Evolutionary conservation across 768 basidiomycete species (phyloP).

Genomic region (Fistulinella prunicolor): DNA sequence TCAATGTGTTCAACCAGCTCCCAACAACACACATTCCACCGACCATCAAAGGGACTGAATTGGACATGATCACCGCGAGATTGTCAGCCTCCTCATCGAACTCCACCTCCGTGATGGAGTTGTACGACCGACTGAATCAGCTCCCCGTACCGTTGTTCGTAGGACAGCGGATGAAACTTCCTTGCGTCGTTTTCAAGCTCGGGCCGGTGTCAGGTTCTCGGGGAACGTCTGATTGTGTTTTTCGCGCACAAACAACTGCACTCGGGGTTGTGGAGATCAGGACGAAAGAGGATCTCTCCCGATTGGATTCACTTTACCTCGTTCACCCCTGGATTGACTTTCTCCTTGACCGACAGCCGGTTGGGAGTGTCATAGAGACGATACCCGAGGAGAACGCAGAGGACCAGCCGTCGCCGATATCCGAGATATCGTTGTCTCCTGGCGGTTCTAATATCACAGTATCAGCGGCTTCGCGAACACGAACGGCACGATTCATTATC

Average conservation of each 20-base stretch:
- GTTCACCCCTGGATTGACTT: constrained; percentile 11
- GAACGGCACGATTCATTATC: not conserved
- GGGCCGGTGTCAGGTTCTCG: not conserved
- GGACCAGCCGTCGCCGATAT: not conserved
- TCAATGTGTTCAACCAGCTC: not conserved
- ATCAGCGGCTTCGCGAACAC: not conserved
- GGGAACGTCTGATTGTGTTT: not conserved
- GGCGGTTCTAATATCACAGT: not conserved
- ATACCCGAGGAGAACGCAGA: not conserved
- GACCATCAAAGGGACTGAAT: not conserved
- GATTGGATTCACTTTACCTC: not conserved
- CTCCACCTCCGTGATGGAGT: not conserved
- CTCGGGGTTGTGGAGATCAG: constrained; percentile 6
- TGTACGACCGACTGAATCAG: not conserved
- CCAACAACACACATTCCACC: not conserved
- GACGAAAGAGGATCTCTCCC: not conserved
- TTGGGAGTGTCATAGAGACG: not conserved
- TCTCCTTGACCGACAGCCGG: not conserved
- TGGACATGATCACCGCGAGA: not conserved
- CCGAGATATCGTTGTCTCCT: not conserved
- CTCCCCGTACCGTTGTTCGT: not conserved
- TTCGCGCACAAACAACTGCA: not conserved
- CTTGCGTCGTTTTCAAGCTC: constrained; percentile 5
- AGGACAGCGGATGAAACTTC: constrained; percentile 3
- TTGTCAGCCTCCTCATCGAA: not conserved